Evolutionary conservation across 2,329 filamentous ascomycete species (phyloP).

Genomic region (Hymenoscyphus scutula): DNA sequence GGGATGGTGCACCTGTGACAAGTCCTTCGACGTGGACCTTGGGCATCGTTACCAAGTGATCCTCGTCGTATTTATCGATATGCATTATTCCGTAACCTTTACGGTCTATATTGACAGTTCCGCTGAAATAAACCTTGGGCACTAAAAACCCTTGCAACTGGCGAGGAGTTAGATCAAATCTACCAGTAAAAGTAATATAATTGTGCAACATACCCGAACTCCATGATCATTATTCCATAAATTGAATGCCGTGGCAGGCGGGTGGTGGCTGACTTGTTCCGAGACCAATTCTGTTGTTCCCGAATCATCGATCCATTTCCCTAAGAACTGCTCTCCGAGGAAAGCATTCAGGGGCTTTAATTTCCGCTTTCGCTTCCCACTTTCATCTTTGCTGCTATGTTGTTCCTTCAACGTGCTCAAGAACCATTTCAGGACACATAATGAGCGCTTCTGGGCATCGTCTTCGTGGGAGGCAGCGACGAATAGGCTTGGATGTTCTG

Average conservation of each 20-base stretch:
- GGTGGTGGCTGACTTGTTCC: constrained; percentile 93
- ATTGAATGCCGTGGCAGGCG: constrained; percentile 89
- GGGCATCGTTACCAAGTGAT: constrained; percentile 88
- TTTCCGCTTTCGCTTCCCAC: constrained; percentile 72
- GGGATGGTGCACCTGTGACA: constrained; percentile 78
- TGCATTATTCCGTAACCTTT: constrained; percentile 85
- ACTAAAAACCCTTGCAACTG: constrained; percentile 83
- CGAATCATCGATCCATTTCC: constrained; percentile 78
- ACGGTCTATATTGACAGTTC: constrained; percentile 92
- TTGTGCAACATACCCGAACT: constrained; percentile 43
- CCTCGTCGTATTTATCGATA: constrained; percentile 55
- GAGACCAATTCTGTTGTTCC: constrained; percentile 84
- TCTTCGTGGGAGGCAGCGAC: constrained; percentile 76
- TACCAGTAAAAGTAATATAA: too few relatives aligned
- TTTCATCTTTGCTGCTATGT: constrained; percentile 56
- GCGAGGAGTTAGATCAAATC: constrained; percentile 23
- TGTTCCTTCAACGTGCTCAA: constrained; percentile 89
- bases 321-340: constrained; percentile 87
- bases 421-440: constrained; percentile 93
- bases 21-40: constrained; percentile 90
- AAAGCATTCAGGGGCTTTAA: constrained; percentile 98
- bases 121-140: constrained; percentile 90
- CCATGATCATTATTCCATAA: constrained; percentile 85
- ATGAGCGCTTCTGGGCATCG: constrained; percentile 77
- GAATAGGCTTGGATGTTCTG: constrained; percentile 73